These are phyloP conservation scores for Candida glucosophila DNA, from an alignment of 1,139 yeast genomes.

Conservation along the genomic window DNA sequence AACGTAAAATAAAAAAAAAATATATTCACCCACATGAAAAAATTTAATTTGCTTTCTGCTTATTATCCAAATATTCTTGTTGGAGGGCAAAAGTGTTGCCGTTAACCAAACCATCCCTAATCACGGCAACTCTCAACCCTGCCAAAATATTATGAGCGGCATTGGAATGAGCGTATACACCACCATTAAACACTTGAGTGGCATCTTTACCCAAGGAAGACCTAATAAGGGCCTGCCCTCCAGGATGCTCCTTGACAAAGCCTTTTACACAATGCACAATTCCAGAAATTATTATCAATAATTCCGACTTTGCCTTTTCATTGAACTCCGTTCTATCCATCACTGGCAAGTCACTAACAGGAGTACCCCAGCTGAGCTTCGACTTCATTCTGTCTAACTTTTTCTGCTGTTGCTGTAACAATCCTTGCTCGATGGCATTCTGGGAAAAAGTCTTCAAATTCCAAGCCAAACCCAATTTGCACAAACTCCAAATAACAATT, in stretches of 20 bases:
- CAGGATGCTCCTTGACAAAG: conserved; percentile 91
- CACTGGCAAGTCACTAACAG: conserved; percentile 76
- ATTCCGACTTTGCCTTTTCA: conserved; percentile 48
- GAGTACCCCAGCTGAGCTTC: conserved; percentile 87
- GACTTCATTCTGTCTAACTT: conserved; percentile 76
- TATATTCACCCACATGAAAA: no score
- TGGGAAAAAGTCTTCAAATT: conserved; percentile 89
- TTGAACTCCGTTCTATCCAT: conserved; percentile 84
- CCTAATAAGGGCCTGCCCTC: conserved; percentile 83
- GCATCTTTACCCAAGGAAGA: conserved; percentile 95
- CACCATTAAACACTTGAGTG: conserved; percentile 95
- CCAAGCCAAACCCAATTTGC: conserved; percentile 79
- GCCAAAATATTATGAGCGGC: conserved; percentile 97
- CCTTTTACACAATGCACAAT: conserved; percentile 86
- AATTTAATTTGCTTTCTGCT: no score
- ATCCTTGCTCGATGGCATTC: conserved; percentile 93
- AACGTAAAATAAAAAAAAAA: no score
- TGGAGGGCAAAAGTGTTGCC: conserved; percentile 46
- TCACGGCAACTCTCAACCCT: conserved; percentile 91
- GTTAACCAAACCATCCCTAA: conserved; percentile 53
- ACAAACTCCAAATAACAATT: conserved; percentile 58
- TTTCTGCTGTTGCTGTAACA: conserved; percentile 94
- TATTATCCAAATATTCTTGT: conserved; percentile 41
- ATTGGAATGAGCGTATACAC: conserved; percentile 92
- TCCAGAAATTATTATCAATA: conserved; percentile 79